Evolutionary conservation across 139 green algal species (phyloP).

Genomic region (Astrephomene gubernaculifera): DNA sequence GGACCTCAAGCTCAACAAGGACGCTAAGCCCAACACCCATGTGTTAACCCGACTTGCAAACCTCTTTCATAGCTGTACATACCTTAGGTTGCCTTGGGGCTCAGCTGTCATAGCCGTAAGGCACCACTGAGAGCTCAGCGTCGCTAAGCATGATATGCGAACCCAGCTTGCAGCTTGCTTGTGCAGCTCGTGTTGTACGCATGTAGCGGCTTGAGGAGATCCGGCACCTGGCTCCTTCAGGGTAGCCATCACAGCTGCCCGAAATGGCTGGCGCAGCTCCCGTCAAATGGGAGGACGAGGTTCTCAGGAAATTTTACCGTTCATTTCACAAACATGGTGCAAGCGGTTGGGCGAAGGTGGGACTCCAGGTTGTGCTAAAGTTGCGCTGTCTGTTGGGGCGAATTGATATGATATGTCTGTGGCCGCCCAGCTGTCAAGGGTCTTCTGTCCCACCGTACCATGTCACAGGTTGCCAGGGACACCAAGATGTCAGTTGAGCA

Average conservation of each 20-base stretch:
- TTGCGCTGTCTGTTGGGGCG: slow-evolving; percentile 17
- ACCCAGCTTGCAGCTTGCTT: too few relatives aligned
- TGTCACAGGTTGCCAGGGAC: slow-evolving; percentile 12
- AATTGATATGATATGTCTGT: slow-evolving; percentile 17
- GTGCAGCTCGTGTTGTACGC: neutral
- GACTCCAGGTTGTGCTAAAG: neutral
- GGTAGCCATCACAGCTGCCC: neutral
- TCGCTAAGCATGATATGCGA: too few relatives aligned
- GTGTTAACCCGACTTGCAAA: neutral
- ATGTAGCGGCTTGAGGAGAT: neutral
- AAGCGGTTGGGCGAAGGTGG: slow-evolving; percentile 26
- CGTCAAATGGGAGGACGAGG: slow-evolving; percentile 7
- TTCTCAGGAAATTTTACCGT: slow-evolving; percentile 30
- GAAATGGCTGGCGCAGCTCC: neutral
- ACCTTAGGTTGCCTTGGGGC: neutral
- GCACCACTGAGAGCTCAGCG: too few relatives aligned
- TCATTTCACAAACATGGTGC: slow-evolving; percentile 38
- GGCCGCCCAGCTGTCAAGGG: neutral
- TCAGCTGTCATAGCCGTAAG: neutral
- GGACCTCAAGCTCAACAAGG: too few relatives aligned
- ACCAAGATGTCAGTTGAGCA: slow-evolving; percentile 1
- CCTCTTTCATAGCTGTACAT: neutral
- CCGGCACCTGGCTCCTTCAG: neutral
- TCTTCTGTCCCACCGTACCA: neutral
- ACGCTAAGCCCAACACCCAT: neutral